Evolutionary conservation across 116 monocot species (phyloP).

Genomic region (Phalaenopsis hybrid): DNA sequence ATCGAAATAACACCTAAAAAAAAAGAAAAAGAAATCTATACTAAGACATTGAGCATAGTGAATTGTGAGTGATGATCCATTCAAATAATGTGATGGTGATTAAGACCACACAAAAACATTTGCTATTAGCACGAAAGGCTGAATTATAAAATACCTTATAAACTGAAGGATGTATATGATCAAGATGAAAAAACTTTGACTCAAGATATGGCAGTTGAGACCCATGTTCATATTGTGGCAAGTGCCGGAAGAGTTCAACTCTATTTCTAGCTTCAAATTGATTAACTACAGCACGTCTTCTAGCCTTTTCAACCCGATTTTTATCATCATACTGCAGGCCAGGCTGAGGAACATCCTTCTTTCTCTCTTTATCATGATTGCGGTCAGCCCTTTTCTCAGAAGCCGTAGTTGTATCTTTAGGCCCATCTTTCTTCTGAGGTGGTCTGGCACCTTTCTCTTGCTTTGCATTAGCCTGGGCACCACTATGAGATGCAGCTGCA

Average conservation of each 20-base stretch:
- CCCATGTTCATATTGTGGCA: slow-evolving; percentile 94
- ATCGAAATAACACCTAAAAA: too few species aligned
- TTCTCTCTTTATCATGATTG: slow-evolving; percentile 69
- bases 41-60: too few species aligned
- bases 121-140: too few species aligned
- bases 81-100: too few species aligned
- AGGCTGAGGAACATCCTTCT: slow-evolving; percentile 89
- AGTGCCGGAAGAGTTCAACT: slow-evolving; percentile 93
- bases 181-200: slow-evolving; percentile 84
- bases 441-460: slow-evolving; percentile 30
- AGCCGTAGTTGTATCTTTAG: slow-evolving; percentile 27
- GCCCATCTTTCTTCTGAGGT: slow-evolving; percentile 61
- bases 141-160: slow-evolving; percentile 52
- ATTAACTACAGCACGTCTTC: slow-evolving; percentile 75
- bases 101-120: too few species aligned
- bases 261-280: slow-evolving; percentile 82
- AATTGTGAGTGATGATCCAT: too few species aligned
- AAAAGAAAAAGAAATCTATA: too few species aligned
- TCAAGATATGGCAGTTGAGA: slow-evolving; percentile 90
- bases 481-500: slow-evolving; percentile 2
- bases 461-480: slow-evolving; percentile 21
- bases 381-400: slow-evolving; percentile 77
- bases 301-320: slow-evolving; percentile 83
- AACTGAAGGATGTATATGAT: slow-evolving; percentile 88
- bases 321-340: slow-evolving; percentile 96